Evolutionary conservation across 768 basidiomycete species (phyloP), one percentile per base, ranked within the genome.

Genomic region (Sarcodon sp.): DNA sequence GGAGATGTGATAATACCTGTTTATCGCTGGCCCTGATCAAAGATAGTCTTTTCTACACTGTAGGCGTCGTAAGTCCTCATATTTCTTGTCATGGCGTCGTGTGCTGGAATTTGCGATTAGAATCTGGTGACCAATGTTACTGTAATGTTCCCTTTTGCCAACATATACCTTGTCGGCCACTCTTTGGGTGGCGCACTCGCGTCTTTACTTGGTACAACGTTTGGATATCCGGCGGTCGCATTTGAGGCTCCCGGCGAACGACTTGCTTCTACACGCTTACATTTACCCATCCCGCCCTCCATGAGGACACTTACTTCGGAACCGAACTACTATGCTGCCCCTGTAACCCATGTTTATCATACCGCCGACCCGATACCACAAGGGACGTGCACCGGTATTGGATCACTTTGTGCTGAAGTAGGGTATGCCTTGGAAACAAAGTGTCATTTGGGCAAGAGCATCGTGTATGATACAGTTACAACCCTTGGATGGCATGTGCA

Each of bases 31-130:
- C 93, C 2, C 77, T 97, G 35, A 69, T 91, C 47, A 71, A 87
- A 61, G 92, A 97, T 50, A 87, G 83, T 55, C 64, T 96, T n/a
- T 97, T 97, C 66, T 96, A 96, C 61, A 83, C 84, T 2, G 69
- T 84, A 35, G 94, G 91, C 27, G 79, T 89, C 43, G 87, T 89
- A 52, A 66, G 83, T 70, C 15, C 27, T 50, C 2, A 31, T 33
- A 16, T 18, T 3, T 16, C 6, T n/a, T 12, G 11, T 44, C 9
- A 8, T 8, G 12, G n/a, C 27, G 4, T 15, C 27, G 12, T 44
- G 8, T 15, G 9, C 16, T 33, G 12, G 35, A n/a, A n/a, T 33
- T n/a, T 7, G 6, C 35, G 2, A 16, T 7, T 59, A 72, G 76
- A 70, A 72, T 52, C 64, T 82, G n/a, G 68, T 76, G 62, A 73